Evolutionary conservation across 2,329 filamentous ascomycete species (phyloP), one percentile per base, ranked within the genome.

Genomic region (Parastagonospora avenae): DNA sequence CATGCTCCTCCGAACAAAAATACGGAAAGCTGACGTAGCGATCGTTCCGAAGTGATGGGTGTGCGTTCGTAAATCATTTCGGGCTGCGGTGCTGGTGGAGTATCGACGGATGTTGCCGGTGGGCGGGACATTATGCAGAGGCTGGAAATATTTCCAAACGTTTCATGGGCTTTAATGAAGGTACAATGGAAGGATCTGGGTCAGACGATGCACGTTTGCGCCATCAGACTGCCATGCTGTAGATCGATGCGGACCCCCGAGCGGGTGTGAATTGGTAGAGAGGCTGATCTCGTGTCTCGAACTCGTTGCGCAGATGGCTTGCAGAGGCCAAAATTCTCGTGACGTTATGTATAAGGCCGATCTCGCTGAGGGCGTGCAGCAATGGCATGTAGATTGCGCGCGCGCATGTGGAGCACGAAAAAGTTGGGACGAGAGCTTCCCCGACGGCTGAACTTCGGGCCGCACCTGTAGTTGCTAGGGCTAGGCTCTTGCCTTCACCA

Each of bases 1-100:
- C 96, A 95, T 48, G 84, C 80, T 9, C 89, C 82, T 36, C 93
- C 93, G 54, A 87, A 85, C 62, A 87, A 79, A 73, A 94, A 88
- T 52, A 96, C 75, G 19, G 85, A 80, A 11, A 91, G 74, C 71
- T 92, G 87, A 46, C 81, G 81, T 42, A 82, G 70, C 35, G 79
- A 82, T 64, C 84, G 82, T 42, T 74, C 68, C 12, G 79, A 78
- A 43, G 78, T 69, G 42, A 74, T 51, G 32, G 69, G 63, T n/a
- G 68, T 69, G 54, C 59, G 62, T 46, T 68, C 57, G 54, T 64
- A 63, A 36, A 57, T 42, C 35, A 56, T 41, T 44, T 65, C 59
- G 30, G 60, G 50, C 31, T 57, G 50, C 27, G 65, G 48, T 28
- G 28, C 59, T 31, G 54, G 30, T 48, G 59, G 49, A 46, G 66